phyloP scores from a whole-genome alignment of 2,329 filamentous ascomycete species.

The Talaromyces sp. region DNA sequence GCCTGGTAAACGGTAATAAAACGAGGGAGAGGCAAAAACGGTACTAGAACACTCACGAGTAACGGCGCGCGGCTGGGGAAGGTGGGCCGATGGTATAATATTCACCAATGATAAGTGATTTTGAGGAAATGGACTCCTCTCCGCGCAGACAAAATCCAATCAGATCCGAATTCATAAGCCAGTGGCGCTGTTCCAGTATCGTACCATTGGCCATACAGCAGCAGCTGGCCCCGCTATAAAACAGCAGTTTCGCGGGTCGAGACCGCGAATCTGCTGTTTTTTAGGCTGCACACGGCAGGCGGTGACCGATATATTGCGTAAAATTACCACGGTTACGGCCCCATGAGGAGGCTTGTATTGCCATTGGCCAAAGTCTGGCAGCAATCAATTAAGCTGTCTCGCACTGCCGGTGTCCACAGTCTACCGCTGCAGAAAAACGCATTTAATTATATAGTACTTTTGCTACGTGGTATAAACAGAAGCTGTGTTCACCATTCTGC shows the following conservation, averaged over 20 bases:
- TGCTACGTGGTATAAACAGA: no score
- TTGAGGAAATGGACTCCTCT: neutral
- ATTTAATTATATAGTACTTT: no score
- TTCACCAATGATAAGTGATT: neutral
- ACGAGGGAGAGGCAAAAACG: constrained; percentile 2
- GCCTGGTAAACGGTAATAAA: neutral
- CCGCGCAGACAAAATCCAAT: neutral
- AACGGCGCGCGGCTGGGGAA: constrained; percentile 17
- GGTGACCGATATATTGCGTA: constrained; percentile 10
- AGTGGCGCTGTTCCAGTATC: neutral
- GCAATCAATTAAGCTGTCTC: neutral
- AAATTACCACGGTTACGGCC: constrained; percentile 2
- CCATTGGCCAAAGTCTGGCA: neutral
- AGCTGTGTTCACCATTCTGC: no score
- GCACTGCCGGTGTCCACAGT: neutral
- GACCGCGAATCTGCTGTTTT: constrained; percentile 9
- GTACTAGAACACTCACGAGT: neutral
- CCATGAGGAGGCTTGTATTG: neutral
- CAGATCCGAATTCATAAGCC: neutral
- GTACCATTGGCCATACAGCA: constrained; percentile 2
- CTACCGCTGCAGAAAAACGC: no score
- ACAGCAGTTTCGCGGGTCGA: constrained; percentile 6
- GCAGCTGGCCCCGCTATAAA: neutral
- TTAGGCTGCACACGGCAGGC: constrained; percentile 18
- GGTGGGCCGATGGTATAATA: neutral